Evolutionary conservation across 495 filamentous ascomycete genomes (phyloP), one percentile per base, ranked within the genome.

Genomic region (Penicillium desertorum): DNA sequence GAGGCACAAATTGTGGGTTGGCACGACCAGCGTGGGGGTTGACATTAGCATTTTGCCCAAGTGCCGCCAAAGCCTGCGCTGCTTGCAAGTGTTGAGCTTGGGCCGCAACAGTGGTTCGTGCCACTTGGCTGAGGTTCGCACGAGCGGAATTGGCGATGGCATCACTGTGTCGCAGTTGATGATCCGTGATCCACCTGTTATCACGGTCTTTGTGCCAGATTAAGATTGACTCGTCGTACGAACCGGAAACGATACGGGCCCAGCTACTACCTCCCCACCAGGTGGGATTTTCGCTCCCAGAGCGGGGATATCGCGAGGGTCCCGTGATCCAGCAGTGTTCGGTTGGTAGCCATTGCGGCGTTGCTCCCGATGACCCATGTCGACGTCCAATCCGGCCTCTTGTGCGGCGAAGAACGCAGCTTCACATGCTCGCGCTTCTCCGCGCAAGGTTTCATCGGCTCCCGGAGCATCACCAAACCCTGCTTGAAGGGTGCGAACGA

Each of bases 401-500:
- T 86, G 74, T 11, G 92, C 91, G 62, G 82, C 78, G 70, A 85
- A 88, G 62, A 88, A 96, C 14, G 81, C 80, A 43, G 77, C 73
- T 53, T 96, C 89, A 9, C 90, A 82, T n/a, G 79, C 83, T 50
- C 78, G 78, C 1, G 91, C 91, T 71, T 91, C 86, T 44, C 83
- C 75, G 43, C 81, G 79, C 32, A 94, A 81, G 9, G 87, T 83
- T 60, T 90, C 86, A 48, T 82, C 81, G 57, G 87, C 88, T 37
- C 88, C 88, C 0, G 89, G 89, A n/a, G 89, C 76, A 65, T 97
- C 92, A 10, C 89, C 91, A 63, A 96, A 97, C 17, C 89, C 89
- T 7, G 91, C 91, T 69, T 99, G 95, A 19, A 99, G 88, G 0
- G 94, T 97, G 20, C 94, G 86, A 19, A 99, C 95, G 4, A 99